phyloP scores from a whole-genome alignment of 2,329 filamentous ascomycete species.

The Colletotrichum tamarilloi region DNA sequence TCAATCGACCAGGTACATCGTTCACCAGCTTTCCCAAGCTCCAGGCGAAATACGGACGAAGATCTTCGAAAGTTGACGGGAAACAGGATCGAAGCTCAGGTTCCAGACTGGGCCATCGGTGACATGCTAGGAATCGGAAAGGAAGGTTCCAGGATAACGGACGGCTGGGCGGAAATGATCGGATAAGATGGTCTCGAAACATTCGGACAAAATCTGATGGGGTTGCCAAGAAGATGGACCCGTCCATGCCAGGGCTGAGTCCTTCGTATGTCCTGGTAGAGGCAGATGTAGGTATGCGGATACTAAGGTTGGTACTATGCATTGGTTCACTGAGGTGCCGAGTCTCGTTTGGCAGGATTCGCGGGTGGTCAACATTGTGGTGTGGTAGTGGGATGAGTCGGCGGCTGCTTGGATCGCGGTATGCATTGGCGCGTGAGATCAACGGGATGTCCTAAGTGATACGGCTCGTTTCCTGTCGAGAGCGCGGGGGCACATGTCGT shows the following conservation, averaged over 20 bases:
- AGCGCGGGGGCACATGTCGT: slow-evolving; percentile 1
- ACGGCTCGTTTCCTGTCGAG: slow-evolving; percentile 4
- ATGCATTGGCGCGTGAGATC: not conserved
- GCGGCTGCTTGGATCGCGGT: not conserved
- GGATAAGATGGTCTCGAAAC: slow-evolving; percentile 14
- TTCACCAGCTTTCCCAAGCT: slow-evolving; percentile 14
- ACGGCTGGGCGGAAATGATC: slow-evolving; percentile 4
- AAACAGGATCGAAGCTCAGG: not conserved
- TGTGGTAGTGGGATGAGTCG: slow-evolving; percentile 31
- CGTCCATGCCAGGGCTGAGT: not conserved
- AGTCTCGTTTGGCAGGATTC: not conserved
- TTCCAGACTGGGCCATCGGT: not conserved
- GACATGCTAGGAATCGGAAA: slow-evolving; percentile 15
- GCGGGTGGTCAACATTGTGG: not conserved
- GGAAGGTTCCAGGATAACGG: slow-evolving; percentile 6
- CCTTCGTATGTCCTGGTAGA: not conserved
- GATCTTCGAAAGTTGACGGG: slow-evolving; percentile 7
- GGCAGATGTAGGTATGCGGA: not conserved
- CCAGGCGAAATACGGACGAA: slow-evolving; percentile 13
- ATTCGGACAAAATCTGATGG: slow-evolving; percentile 21
- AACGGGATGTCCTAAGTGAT: not conserved
- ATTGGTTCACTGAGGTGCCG: not conserved
- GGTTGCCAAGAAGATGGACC: slow-evolving; percentile 12
- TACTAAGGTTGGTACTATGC: not conserved
- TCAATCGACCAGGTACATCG: slow-evolving; percentile 20